Conservation (phyloP, 345 rosid genomes). For the Anastatica hierochuntica region DNA sequence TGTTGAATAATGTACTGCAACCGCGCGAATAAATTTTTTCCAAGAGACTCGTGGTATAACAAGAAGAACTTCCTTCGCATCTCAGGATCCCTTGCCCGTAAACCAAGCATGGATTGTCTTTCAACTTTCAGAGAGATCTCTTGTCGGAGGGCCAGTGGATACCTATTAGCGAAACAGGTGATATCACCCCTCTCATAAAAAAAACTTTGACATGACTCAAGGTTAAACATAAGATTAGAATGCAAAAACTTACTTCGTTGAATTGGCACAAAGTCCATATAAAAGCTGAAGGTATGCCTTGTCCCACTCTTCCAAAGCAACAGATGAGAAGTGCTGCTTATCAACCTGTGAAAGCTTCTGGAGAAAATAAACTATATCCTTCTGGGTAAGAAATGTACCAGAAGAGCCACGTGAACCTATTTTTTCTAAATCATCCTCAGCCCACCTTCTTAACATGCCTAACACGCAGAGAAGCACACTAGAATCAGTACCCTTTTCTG, state of each 20-base stretch:
- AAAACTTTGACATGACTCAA: neutral
- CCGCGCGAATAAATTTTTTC: constrained; percentile 64
- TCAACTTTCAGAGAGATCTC: constrained; percentile 95
- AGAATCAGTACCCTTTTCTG: constrained; percentile 86
- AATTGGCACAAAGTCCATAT: constrained; percentile 76
- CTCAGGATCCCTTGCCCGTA: constrained; percentile 90
- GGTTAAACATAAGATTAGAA: constrained; percentile 3
- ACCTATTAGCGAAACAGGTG: constrained; percentile 43
- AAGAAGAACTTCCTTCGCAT: constrained; percentile 70
- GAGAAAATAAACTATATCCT: constrained; percentile 76
- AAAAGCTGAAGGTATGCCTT: constrained; percentile 86
- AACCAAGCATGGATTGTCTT: constrained; percentile 92
- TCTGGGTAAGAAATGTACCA: constrained; percentile 46
- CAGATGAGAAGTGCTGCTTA: constrained; percentile 58
- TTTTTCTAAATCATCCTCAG: constrained; percentile 60
- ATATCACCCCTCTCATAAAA: constrained; percentile 13
- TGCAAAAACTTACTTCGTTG: constrained; percentile 50
- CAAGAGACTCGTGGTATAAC: constrained; percentile 74
- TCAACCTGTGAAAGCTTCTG: constrained; percentile 90
- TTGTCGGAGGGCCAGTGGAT: constrained; percentile 51
- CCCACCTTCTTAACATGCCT: constrained; percentile 76
- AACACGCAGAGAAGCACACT: constrained; percentile 80
- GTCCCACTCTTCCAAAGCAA: constrained; percentile 82
- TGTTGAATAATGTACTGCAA: constrained; percentile 72
- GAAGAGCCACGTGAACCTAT: constrained; percentile 40